Evolutionary conservation across 768 basidiomycete species (phyloP), one percentile per base, ranked within the genome.

Genomic region (Pleurotus salmoneostramineus): DNA sequence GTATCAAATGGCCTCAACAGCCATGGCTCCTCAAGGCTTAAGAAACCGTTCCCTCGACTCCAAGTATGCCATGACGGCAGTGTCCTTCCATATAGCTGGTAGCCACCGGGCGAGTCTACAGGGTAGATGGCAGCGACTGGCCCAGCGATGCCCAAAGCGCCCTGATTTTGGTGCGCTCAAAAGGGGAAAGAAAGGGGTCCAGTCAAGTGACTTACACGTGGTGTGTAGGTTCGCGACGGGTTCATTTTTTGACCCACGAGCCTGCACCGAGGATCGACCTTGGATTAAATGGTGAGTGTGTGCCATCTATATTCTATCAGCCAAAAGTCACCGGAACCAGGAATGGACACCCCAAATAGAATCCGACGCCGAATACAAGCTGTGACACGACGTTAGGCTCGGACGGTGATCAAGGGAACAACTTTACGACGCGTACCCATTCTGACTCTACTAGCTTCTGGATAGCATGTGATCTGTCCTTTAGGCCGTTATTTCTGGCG

Each of bases 221-320:
- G 83, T 0, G 88, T 89, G 59, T 74, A 85, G 0, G 85, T 85
- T 6, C 87, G 72, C 0, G 85, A 86, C 0, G 87, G 88, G 56
- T 89, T 89, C 83, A 88, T 88, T 67, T 89, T 90, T 59, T 88
- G 87, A 0, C 83, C 85, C 4, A 84, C 76, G 0, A 89, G 67
- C 37, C 85, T 73, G 58, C 78, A 81, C 33, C 83, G 72, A 6
- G 82, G 83, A 63, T 85, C 83, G 14, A 86, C 75, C 83, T 84
- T 27, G n/a, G 37, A 6, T 5, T 31, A n/a, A 46, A 32, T 3
- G 43, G 32, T 52, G 21, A 48, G 56, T n/a, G n/a, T n/a, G n/a
- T n/a, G n/a, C n/a, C n/a, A n/a, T n/a, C n/a, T n/a, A n/a, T n/a
- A n/a, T n/a, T n/a, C n/a, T n/a, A n/a, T n/a, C n/a, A n/a, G n/a